phyloP scores from a whole-genome alignment of 108 stramenopile genomes.

The Conticribra guillardii region DNA sequence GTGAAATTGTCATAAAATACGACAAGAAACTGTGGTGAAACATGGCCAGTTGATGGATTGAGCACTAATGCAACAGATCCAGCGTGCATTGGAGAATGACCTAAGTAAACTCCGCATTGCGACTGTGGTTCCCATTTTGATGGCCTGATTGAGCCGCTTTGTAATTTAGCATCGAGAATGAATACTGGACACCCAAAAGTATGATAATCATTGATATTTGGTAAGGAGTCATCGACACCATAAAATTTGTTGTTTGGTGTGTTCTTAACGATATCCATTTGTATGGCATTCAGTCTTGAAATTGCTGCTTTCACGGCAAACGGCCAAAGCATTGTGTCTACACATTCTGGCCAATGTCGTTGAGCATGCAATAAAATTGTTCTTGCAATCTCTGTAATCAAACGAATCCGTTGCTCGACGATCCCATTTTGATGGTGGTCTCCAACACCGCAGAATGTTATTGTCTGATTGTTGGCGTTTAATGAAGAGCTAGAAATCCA shows the following conservation, averaged over 20 bases:
- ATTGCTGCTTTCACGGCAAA: constrained; percentile 42
- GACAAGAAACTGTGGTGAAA: neutral
- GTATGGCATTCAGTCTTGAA: constrained; percentile 1
- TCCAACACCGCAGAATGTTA: constrained; percentile 54
- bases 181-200: constrained; percentile 43
- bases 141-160: neutral
- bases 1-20: neutral
- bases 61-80: constrained; percentile 21
- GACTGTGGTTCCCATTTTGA: constrained; percentile 36
- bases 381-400: constrained; percentile 50
- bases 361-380: constrained; percentile 56
- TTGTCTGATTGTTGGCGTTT: constrained; percentile 23
- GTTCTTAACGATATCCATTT: neutral
- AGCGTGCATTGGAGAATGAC: constrained; percentile 23
- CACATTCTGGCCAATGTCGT: constrained; percentile 47
- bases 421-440: constrained; percentile 65
- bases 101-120: constrained; percentile 39
- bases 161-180: constrained; percentile 14
- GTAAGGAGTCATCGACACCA: neutral
- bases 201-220: constrained; percentile 16
- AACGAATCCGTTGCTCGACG: constrained; percentile 49
- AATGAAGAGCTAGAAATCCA: constrained; percentile 21
- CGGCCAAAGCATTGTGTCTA: constrained; percentile 57
- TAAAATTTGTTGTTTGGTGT: neutral
- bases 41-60: constrained; percentile 28